A percentile compares a stretch with the other conserved stretches of the same genome.
phyloP scores from a whole-genome alignment of 2,329 filamentous ascomycete genomes.

The Seiridium cupressi region DNA sequence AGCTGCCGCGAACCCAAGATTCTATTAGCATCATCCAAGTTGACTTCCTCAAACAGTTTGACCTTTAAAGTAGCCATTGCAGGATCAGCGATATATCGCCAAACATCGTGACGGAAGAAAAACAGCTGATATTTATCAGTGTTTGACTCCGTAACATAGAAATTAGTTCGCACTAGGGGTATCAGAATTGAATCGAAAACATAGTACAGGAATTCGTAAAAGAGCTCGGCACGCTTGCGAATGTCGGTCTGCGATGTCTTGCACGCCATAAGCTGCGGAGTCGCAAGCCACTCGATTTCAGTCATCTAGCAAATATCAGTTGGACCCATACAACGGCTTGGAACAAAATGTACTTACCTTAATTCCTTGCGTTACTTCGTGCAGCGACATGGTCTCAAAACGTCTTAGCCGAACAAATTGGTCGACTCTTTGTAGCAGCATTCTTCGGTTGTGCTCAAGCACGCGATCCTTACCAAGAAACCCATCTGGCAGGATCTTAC shows the following conservation, averaged over 20 bases:
- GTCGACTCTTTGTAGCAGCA: conserved; percentile 69
- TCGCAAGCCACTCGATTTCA: conserved; percentile 70
- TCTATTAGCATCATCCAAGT: conserved; percentile 49
- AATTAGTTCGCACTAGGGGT: conserved; percentile 81
- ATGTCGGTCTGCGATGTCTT: conserved; percentile 71
- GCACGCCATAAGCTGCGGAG: conserved; percentile 40
- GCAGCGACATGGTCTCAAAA: conserved; percentile 78
- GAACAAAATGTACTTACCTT: conserved; percentile 51
- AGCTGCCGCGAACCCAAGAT: conserved; percentile 63
- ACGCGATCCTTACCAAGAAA: conserved; percentile 67
- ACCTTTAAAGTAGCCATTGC: conserved; percentile 65
- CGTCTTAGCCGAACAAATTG: conserved; percentile 74
- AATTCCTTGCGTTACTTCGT: conserved; percentile 73
- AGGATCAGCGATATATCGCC: conserved; percentile 74
- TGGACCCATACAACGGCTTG: background rate
- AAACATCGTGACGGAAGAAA: conserved; percentile 93
- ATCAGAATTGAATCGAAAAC: conserved; percentile 89
- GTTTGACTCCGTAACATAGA: conserved; percentile 92
- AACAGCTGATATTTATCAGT: conserved; percentile 78
- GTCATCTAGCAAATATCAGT: conserved; percentile 50
- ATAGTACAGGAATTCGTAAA: conserved; percentile 87
- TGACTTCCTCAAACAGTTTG: conserved; percentile 78
- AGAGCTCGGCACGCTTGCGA: conserved; percentile 73
- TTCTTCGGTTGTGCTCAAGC: conserved; percentile 56
- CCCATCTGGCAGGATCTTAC: conserved; percentile 67